Conservation (phyloP, 1,284 basidiomycete species). For the Rhodotorula sp. region DNA sequence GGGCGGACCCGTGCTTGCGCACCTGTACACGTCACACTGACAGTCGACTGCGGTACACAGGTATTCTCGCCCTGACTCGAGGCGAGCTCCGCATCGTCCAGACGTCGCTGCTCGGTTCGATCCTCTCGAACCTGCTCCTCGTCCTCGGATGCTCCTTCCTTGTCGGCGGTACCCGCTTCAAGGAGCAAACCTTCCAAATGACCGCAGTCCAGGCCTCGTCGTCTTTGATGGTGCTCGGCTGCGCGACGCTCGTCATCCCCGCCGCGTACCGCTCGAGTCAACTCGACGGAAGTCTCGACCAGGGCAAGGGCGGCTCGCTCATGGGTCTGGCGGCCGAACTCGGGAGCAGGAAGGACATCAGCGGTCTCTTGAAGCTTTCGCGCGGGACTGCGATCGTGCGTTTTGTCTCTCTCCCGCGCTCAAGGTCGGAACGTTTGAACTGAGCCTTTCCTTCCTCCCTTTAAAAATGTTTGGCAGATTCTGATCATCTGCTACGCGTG, state of each 20-base stretch:
- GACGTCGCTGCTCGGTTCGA: conserved; percentile 58
- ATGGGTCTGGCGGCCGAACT: conserved; percentile 10
- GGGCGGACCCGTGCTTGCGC: not conserved
- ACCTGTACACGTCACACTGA: not conserved
- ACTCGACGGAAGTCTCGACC: conserved; percentile 24
- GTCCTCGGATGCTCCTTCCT: conserved; percentile 81
- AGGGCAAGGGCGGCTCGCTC: conserved; percentile 9
- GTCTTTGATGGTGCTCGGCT: conserved; percentile 32
- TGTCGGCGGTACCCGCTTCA: conserved; percentile 61
- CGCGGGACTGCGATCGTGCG: conserved; percentile 70
- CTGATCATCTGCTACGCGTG: conserved; percentile 76
- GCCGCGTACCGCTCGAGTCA: conserved; percentile 44
- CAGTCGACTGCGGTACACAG: not conserved
- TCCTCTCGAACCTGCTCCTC: conserved; percentile 66
- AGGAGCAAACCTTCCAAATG: conserved; percentile 71
- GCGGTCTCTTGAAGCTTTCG: conserved; percentile 71
- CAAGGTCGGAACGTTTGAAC: not conserved
- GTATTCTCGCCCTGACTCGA: conserved; percentile 61
- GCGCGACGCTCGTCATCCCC: conserved; percentile 45
- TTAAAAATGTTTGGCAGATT: conserved; percentile 48
- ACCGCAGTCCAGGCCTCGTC: conserved; percentile 82
- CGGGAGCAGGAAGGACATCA: conserved; percentile 16
- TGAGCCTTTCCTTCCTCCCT: not conserved
- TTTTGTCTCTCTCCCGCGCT: not conserved
- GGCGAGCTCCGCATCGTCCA: conserved; percentile 81